These are phyloP conservation scores for Penicillium sp. DNA, from an alignment of 2,329 filamentous ascomycete genomes.

Conservation along the genomic window DNA sequence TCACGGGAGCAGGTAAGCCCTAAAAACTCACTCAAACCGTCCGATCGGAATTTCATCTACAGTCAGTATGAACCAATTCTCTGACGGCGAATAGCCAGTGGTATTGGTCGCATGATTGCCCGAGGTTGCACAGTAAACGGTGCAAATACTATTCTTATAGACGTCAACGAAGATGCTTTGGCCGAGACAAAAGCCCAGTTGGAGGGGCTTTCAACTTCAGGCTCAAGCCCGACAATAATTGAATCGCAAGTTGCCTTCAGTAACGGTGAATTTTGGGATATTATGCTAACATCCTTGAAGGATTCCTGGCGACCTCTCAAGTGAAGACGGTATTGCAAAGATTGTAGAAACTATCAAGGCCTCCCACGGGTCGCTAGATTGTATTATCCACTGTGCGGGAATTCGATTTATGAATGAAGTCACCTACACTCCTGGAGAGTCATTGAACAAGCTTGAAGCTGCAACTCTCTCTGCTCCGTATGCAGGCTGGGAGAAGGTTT, in stretches of 20 bases:
- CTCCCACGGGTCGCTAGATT: constrained; percentile 7
- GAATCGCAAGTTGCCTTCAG: background rate
- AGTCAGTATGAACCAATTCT: background rate
- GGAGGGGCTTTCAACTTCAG: constrained; percentile 4
- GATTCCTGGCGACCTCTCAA: constrained; percentile 14
- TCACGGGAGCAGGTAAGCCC: constrained; percentile 12
- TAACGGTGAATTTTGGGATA: background rate
- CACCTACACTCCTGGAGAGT: constrained; percentile 14
- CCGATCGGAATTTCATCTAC: background rate
- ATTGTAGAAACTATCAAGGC: constrained; percentile 12
- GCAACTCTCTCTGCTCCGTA: constrained; percentile 16
- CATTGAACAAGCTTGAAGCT: constrained; percentile 10
- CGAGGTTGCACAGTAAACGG: constrained; percentile 17
- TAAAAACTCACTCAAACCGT: background rate
- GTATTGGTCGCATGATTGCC: constrained; percentile 18
- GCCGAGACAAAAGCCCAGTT: constrained; percentile 8
- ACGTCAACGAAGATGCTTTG: constrained; percentile 16
- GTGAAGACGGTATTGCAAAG: constrained; percentile 13
- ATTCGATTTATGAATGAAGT: constrained; percentile 15
- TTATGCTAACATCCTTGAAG: background rate
- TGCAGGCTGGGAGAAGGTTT: constrained; percentile 16
- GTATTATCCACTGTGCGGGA: constrained; percentile 14
- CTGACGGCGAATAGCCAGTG: constrained; percentile 9
- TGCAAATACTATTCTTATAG: constrained; percentile 14
- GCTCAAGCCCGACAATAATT: too few relatives aligned